A percentile compares a stretch with the other conserved stretches of the same genome.
phyloP scores from a whole-genome alignment of 441 rosid genomes.

The Geranium incanum region DNA sequence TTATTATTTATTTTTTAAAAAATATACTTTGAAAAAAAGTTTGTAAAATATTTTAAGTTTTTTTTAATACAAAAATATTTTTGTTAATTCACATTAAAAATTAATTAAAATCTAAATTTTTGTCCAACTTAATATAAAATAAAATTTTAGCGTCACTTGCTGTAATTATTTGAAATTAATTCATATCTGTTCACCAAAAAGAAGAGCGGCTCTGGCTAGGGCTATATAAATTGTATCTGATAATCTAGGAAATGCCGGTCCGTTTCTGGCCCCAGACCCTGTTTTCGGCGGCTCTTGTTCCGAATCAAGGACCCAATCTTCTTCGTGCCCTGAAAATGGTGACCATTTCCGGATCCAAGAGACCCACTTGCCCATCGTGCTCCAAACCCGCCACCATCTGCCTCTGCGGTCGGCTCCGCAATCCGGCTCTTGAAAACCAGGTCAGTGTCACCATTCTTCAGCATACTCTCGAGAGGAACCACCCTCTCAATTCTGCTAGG shows the following conservation, averaged over 20 bases:
- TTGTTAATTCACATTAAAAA: too few relatives aligned
- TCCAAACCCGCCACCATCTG: conserved; percentile 57
- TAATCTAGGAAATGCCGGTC: neutral
- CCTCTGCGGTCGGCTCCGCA: conserved; percentile 54
- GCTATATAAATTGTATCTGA: neutral
- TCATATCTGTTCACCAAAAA: too few relatives aligned
- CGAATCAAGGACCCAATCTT: neutral
- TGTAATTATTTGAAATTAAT: too few relatives aligned
- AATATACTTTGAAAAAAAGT: too few relatives aligned
- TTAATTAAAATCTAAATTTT: too few relatives aligned
- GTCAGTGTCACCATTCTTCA: conserved; percentile 69
- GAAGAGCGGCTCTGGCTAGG: too few relatives aligned
- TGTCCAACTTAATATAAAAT: too few relatives aligned
- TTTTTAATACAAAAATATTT: too few relatives aligned
- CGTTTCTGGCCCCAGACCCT: neutral
- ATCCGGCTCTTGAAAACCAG: conserved; percentile 45
- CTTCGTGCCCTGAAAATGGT: conserved; percentile 4
- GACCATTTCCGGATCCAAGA: conserved; percentile 1
- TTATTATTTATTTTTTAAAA: too few relatives aligned
- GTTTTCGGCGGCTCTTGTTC: neutral
- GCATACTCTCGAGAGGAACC: conserved; percentile 63
- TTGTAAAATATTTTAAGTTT: too few relatives aligned
- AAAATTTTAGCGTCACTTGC: too few relatives aligned
- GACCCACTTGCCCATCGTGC: conserved; percentile 33
- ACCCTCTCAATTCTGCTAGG: conserved; percentile 68